Percentiles rank a stretch among this genome's conserved stretches.
Conservation (phyloP, 2,329 filamentous ascomycete genomes). For the Apiospora pterosperma region DNA sequence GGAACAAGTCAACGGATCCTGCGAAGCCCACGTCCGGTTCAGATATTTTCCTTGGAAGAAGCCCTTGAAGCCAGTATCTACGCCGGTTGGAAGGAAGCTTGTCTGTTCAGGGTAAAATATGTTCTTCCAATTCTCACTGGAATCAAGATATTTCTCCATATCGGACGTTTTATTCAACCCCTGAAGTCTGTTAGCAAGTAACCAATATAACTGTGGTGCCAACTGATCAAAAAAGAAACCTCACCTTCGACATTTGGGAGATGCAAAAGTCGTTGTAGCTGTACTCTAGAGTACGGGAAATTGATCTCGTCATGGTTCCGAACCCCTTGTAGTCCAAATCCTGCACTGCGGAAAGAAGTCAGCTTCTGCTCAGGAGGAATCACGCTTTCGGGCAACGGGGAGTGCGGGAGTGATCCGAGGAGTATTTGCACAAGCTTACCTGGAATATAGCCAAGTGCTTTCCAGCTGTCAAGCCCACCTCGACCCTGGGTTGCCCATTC, state of each 20-base stretch:
- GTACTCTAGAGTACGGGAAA: slow-evolving; percentile 74
- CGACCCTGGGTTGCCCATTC: slow-evolving; percentile 70
- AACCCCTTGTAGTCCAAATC: slow-evolving; percentile 64
- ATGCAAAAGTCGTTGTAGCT: slow-evolving; percentile 75
- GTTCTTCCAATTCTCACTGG: slow-evolving; percentile 65
- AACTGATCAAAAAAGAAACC: background rate
- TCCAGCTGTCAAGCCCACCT: slow-evolving; percentile 71
- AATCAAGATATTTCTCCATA: slow-evolving; percentile 54
- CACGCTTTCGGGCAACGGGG: background rate
- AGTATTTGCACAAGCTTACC: background rate
- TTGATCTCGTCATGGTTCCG: slow-evolving; percentile 67
- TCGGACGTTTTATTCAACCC: slow-evolving; percentile 52
- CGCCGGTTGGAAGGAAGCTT: slow-evolving; percentile 49
- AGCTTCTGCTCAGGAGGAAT: slow-evolving; percentile 14
- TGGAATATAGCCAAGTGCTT: slow-evolving; percentile 67
- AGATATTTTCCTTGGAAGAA: slow-evolving; percentile 68
- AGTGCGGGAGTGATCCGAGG: background rate
- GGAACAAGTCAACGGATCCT: slow-evolving; percentile 64
- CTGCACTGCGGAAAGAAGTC: background rate
- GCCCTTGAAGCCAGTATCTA: slow-evolving; percentile 62
- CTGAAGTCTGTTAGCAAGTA: background rate
- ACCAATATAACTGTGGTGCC: background rate
- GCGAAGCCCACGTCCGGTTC: slow-evolving; percentile 66
- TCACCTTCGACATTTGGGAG: slow-evolving; percentile 52
- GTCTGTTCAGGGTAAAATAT: slow-evolving; percentile 59